These are phyloP conservation scores for Heterobasidion annosum DNA, from an alignment of 1,284 basidiomycete genomes.

Conservation along the genomic window DNA sequence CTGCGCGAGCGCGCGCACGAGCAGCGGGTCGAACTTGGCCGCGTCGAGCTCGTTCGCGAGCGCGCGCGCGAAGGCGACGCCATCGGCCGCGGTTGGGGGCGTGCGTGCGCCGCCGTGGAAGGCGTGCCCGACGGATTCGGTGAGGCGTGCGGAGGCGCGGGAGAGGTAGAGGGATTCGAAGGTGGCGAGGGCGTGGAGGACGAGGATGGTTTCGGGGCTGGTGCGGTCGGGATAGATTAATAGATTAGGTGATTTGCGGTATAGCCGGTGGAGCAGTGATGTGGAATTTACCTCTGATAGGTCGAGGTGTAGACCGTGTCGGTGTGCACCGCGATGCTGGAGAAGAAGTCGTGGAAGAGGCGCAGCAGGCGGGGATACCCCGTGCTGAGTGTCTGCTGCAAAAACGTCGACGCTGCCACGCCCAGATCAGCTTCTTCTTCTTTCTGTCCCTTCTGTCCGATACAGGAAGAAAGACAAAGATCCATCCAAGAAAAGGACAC, in stretches of 20 bases:
- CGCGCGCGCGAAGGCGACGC: conserved; percentile 64
- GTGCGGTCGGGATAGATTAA: neutral
- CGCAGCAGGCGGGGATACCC: conserved; percentile 84
- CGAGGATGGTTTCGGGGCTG: conserved; percentile 85
- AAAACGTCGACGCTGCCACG: conserved; percentile 61
- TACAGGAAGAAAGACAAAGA: neutral
- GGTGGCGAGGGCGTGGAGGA: conserved; percentile 72
- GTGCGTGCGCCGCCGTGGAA: conserved; percentile 58
- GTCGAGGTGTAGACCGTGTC: conserved; percentile 82
- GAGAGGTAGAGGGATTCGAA: conserved; percentile 84
- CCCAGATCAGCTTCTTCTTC: neutral
- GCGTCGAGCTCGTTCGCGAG: conserved; percentile 89
- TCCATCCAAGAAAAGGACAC: conserved; percentile 9
- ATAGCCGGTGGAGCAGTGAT: neutral
- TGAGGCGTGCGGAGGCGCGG: conserved; percentile 73
- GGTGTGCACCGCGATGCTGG: conserved; percentile 89
- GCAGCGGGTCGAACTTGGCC: conserved; percentile 85
- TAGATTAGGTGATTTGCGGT: neutral
- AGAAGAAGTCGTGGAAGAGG: conserved; percentile 93
- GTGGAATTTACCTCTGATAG: conserved; percentile 65
- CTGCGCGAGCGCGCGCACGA: conserved; percentile 68
- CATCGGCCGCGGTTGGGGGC: conserved; percentile 72
- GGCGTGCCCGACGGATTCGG: conserved; percentile 69
- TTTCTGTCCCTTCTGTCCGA: too few species aligned
- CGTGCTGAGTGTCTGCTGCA: conserved; percentile 79